Percentiles rank a stretch among this genome's conserved stretches.
Conservation (phyloP, 2,329 filamentous ascomycete species). For the Alternaria dauci region DNA sequence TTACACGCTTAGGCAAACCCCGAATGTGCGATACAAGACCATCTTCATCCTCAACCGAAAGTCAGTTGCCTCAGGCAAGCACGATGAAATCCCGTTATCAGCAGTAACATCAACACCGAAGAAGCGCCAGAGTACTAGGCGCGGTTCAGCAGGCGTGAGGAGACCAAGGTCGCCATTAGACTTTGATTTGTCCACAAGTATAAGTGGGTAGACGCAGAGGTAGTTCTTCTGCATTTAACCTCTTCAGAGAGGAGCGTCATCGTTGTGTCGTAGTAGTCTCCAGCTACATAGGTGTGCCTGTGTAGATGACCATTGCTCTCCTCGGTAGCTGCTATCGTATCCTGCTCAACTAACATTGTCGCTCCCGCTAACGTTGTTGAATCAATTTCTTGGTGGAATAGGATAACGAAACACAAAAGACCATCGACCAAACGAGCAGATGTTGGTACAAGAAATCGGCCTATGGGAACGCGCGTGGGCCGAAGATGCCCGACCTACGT, state of each 20-base stretch:
- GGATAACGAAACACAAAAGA: not conserved
- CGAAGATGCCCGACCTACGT: not conserved
- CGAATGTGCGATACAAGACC: not conserved
- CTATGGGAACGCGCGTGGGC: not conserved
- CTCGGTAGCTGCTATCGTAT: not conserved
- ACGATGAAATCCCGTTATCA: constrained; percentile 15
- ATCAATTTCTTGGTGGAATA: not conserved
- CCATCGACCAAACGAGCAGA: not conserved
- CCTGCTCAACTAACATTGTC: not conserved
- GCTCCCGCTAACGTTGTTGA: not conserved
- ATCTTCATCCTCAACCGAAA: not conserved
- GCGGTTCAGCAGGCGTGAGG: constrained; percentile 21
- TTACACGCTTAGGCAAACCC: not conserved
- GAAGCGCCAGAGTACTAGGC: constrained; percentile 31
- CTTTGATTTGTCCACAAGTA: not conserved
- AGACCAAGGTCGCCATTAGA: constrained; percentile 32
- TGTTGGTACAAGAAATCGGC: not conserved
- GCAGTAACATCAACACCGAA: constrained; percentile 24
- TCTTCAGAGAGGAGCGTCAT: not conserved
- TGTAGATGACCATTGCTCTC: not conserved
- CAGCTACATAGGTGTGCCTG: no score
- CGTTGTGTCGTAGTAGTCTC: no score
- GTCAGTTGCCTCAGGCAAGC: not conserved
- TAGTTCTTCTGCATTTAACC: not conserved
- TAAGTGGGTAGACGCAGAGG: not conserved